A percentile compares a stretch with the other conserved stretches of the same genome.
These are phyloP conservation scores for Camellia lanceoleosa DNA, from an alignment of 148 eudicot species.

Conservation along the genomic window DNA sequence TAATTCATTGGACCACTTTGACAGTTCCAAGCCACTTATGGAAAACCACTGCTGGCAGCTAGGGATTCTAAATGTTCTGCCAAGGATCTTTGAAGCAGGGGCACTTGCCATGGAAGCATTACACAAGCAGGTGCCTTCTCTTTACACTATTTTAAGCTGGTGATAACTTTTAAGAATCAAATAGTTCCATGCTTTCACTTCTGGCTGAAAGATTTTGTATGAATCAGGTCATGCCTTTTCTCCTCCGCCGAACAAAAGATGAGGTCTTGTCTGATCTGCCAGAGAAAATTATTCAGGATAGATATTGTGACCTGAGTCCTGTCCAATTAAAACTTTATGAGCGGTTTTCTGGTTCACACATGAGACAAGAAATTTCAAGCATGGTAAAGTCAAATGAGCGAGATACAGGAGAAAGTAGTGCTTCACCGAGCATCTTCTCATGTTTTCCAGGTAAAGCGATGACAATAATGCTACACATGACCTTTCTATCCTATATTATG, in stretches of 20 bases:
- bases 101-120: conserved; percentile 97
- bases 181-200: not conserved
- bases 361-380: conserved; percentile 77
- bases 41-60: conserved; percentile 91
- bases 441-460: conserved; percentile 65
- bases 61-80: conserved; percentile 97
- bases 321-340: conserved; percentile 92
- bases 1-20: conserved; percentile 2
- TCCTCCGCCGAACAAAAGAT: conserved; percentile 91
- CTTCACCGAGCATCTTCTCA: conserved; percentile 79
- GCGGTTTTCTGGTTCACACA: conserved; percentile 84
- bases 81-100: conserved; percentile 98
- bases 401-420: conserved; percentile 52
- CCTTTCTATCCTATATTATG: too few species aligned
- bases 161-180: not conserved
- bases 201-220: conserved; percentile 14
- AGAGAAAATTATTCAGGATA: conserved; percentile 96
- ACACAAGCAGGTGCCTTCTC: conserved; percentile 73
- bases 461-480: too few species aligned
- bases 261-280: conserved; percentile 98
- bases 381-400: conserved; percentile 57
- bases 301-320: conserved; percentile 96
- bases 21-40: conserved; percentile 90
- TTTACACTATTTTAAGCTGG: not conserved
- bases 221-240: conserved; percentile 89